Conservation (phyloP, 208 protist species). For the Acanthamoeba sp. region DNA sequence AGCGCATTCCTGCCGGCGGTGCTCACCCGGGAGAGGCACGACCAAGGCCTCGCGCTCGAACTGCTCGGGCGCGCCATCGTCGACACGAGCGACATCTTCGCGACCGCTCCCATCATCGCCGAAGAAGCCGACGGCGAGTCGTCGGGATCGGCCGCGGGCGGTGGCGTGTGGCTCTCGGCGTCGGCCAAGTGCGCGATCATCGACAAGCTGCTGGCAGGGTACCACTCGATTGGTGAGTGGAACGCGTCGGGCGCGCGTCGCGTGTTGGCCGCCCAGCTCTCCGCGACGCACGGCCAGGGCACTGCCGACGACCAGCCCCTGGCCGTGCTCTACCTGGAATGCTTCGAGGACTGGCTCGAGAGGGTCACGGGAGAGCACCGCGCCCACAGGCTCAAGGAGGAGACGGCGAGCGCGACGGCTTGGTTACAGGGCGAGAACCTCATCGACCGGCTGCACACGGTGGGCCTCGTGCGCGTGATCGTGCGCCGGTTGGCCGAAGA, state of each 20-base stretch:
- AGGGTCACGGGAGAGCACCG: neutral
- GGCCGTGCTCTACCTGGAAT: conserved; percentile 16
- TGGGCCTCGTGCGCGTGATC: neutral
- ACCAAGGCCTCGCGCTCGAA: neutral
- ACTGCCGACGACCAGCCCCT: conserved; percentile 6
- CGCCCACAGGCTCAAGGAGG: neutral
- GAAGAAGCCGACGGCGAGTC: neutral
- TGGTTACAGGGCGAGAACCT: neutral
- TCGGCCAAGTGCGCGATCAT: conserved; percentile 32
- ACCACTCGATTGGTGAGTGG: neutral
- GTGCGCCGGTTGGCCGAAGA: neutral
- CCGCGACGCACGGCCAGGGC: neutral
- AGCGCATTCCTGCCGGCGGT: conserved; percentile 1
- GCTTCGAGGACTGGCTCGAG: conserved; percentile 56
- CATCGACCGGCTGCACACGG: conserved; percentile 22
- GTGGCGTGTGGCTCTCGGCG: neutral
- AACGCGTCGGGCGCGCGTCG: conserved; percentile 6
- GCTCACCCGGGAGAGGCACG: neutral
- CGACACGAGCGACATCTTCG: conserved; percentile 1
- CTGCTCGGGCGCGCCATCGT: neutral
- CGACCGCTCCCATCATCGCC: neutral
- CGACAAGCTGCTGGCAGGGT: neutral
- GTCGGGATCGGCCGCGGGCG: neutral
- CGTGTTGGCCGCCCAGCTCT: neutral
- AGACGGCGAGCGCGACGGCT: neutral